Evolutionary conservation across 2,329 filamentous ascomycete genomes (phyloP).

Genomic region (Parascedosporium putredinis): DNA sequence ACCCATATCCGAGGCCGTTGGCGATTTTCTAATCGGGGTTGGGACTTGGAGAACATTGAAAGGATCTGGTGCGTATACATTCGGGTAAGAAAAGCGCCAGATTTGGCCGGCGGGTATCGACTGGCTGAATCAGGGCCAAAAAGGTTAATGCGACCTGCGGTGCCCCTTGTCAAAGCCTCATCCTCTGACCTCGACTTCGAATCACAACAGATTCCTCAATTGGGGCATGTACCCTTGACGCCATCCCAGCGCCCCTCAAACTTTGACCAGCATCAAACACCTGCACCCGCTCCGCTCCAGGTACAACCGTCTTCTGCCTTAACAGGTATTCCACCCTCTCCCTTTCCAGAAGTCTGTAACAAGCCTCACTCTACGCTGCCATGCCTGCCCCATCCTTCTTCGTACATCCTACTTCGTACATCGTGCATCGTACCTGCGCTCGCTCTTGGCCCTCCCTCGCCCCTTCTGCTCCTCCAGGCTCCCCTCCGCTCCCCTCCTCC

Average conservation of each 20-base stretch:
- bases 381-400: too few relatives aligned
- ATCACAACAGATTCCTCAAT: background rate
- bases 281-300: background rate
- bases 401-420: too few relatives aligned
- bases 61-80: too few relatives aligned
- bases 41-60: too few relatives aligned
- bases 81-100: too few relatives aligned
- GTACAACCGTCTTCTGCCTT: background rate
- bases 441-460: too few relatives aligned
- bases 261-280: background rate
- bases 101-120: conserved; percentile 2
- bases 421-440: too few relatives aligned
- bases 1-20: too few relatives aligned
- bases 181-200: background rate
- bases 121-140: background rate
- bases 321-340: background rate
- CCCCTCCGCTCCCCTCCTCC: too few relatives aligned
- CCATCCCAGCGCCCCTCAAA: background rate
- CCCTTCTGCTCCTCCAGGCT: too few relatives aligned
- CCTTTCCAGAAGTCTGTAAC: conserved; percentile 1
- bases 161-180: background rate
- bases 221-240: background rate
- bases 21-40: too few relatives aligned
- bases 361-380: background rate
- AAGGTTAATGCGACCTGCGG: conserved; percentile 1